Evolutionary conservation across 202 grass and related monocot species (phyloP), one percentile per base, ranked within the genome.

Genomic region (Carex arenaria): DNA sequence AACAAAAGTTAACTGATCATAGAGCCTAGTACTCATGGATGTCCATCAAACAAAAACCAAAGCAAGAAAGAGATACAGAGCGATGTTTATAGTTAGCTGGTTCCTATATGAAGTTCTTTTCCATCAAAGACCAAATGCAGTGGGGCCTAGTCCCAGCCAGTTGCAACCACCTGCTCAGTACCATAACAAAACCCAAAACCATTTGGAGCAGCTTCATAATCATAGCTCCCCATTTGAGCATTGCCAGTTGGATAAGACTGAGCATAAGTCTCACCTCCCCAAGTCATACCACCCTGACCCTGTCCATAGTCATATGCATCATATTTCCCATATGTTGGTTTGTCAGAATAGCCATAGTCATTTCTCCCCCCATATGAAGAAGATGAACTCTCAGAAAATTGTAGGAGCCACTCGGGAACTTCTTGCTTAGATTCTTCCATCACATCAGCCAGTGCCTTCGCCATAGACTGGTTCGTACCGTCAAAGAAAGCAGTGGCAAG

Each of bases 401-500:
- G 61, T 61, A 82, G 36, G 5, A 97, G 89, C 89, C 87, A 97
- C 49, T 86, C 72, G 42, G 90, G 92, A 45, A 89, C 89, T 4
- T 89, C 86, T 72, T 92, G 90, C 28, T 94, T 94, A 0, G 90
- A 84, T 71, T 94, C 90, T 0, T 85, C 83, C 92, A 97, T 90
- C 65, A 92, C 79, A 10, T 87, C 89, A 72, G 85, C 64, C 52
- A 97, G 55, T n/a, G 82, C 85, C 38, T 94, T 94, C 0, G 95
- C 90, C n/a, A 93, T 62, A 17, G 84, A 36, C 19, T 85, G 89
- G 47, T 97, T 88, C 0, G 61, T 67, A 42, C 90, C 85, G 0
- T 84, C 84, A 67, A 97, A 97, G 74, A 97, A 94, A 26, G 92
- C 95, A 0, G 94, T 97, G 70, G 95, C 92, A 0, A 55, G 45